A percentile compares a stretch with the other conserved stretches of the same genome.
Evolutionary conservation across 2,329 filamentous ascomycete genomes (phyloP).

Genomic region (Chalara sp.): DNA sequence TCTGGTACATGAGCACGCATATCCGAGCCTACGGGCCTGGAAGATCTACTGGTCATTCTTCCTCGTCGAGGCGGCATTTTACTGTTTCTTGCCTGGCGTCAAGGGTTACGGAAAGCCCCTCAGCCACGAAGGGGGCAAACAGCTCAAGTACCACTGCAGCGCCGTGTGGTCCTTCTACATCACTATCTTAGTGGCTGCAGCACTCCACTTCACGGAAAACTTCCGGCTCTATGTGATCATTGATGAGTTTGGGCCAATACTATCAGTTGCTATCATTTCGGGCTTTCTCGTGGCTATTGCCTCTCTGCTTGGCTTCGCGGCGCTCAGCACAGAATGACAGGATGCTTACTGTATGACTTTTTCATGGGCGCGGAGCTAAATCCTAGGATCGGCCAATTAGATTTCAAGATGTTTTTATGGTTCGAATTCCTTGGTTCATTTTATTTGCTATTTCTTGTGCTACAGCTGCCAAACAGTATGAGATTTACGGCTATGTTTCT

Average conservation of each 20-base stretch:
- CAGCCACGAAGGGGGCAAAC: constrained; percentile 72
- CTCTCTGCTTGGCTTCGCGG: constrained; percentile 78
- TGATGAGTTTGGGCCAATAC: constrained; percentile 88
- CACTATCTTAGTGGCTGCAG: constrained; percentile 65
- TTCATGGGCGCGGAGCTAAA: constrained; percentile 88
- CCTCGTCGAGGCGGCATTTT: constrained; percentile 75
- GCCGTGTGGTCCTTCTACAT: constrained; percentile 81
- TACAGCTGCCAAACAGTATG: constrained; percentile 74
- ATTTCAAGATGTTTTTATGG: constrained; percentile 97
- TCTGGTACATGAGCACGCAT: constrained; percentile 78
- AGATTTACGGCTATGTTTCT: constrained; percentile 77
- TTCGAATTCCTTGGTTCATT: constrained; percentile 88
- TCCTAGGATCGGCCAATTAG: constrained; percentile 74
- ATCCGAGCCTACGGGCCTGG: constrained; percentile 78
- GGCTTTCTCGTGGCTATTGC: constrained; percentile 74
- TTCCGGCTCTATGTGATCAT: constrained; percentile 90
- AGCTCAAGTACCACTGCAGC: constrained; percentile 91
- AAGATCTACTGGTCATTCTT: constrained; percentile 92
- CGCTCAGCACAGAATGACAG: constrained; percentile 86
- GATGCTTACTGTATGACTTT: constrained; percentile 74
- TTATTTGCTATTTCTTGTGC: constrained; percentile 72
- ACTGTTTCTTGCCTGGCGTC: constrained; percentile 81
- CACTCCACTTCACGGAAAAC: constrained; percentile 71
- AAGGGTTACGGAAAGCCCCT: constrained; percentile 84
- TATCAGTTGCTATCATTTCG: constrained; percentile 91